Evolutionary conservation across 75 land plant species (phyloP), one percentile per base, ranked within the genome.

Genomic region (Cryptomeria japonica): DNA sequence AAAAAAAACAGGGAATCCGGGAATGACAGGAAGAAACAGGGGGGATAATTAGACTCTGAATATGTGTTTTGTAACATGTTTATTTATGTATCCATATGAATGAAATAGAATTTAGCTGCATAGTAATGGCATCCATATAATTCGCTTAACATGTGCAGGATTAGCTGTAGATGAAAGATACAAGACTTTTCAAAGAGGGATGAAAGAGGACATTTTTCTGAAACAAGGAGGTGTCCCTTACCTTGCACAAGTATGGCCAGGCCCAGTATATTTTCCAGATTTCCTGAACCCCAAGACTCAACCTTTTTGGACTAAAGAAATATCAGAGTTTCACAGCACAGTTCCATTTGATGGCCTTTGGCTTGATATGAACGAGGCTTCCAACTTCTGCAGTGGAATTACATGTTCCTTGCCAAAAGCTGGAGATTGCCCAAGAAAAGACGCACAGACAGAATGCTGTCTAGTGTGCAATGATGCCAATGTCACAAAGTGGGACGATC

Each of bases 161-260:
- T 94, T 97, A 73, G 89, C 80, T 51, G 84, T 89, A 2, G 92
- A 94, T 83, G 80, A 86, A 38, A 89, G 90, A 56, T 96, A 96
- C 85, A 92, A 87, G 32, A 93, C 96, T 13, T 94, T 85, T 77
- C 88, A 85, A 56, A 90, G 96, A 72, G 99, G 96, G 36, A 91
- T 92, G 84, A 72, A 84, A 72, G 89, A 88, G n/a, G 96, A 95
- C 79, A 87, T 97, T 73, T 97, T 90, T 88, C 89, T 97, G 22
- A 96, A 96, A 88, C 88, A 87, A 31, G 84, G 90, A 34, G 93
- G 93, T n/a, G 49, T 86, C 32, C 92, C 93, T 53, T 97, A 95
- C 88, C 90, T 91, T 15, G 99, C 95, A n/a, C 90, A 91, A 39
- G 99, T 97, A 41, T 97, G 99, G 99, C 98, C 99, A 0, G 99